phyloP scores from a whole-genome alignment of 176 grass and related monocot species.

The Avena insularis region DNA sequence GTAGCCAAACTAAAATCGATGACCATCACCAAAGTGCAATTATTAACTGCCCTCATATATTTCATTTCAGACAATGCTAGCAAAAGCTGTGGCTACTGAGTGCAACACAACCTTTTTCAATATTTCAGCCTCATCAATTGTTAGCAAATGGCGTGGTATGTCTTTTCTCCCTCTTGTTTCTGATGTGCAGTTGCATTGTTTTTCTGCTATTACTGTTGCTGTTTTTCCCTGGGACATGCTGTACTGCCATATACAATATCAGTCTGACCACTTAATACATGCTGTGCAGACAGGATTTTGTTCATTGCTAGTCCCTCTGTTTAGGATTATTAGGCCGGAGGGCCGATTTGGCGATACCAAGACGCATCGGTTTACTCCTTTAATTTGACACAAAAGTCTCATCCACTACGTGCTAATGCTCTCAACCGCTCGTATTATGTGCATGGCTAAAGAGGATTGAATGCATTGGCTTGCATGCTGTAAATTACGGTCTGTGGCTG shows the following conservation, averaged over 20 bases:
- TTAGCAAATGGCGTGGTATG: constrained; percentile 95
- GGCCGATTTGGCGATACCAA: no score
- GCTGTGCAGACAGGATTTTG: background rate
- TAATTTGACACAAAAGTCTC: no score
- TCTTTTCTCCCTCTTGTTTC: constrained; percentile 29
- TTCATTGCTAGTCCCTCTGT: background rate
- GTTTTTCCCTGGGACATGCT: background rate
- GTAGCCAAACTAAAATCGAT: constrained; percentile 39
- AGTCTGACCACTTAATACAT: background rate
- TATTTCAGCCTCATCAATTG: constrained; percentile 94
- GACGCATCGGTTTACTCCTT: no score
- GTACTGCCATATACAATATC: background rate
- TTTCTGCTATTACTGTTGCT: constrained; percentile 20
- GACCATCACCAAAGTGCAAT: background rate
- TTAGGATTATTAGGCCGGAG: no score
- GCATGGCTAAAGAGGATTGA: no score
- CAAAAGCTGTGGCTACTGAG: constrained; percentile 95
- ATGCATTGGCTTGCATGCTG: no score
- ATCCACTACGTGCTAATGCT: no score
- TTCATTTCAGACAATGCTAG: constrained; percentile 91
- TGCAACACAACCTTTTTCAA: constrained; percentile 99
- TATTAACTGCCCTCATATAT: constrained; percentile 31
- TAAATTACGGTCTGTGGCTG: no score
- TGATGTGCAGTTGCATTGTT: background rate
- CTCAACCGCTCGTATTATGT: no score